Conservation (phyloP, 2,329 filamentous ascomycete genomes). For the Penicillium thymicola region DNA sequence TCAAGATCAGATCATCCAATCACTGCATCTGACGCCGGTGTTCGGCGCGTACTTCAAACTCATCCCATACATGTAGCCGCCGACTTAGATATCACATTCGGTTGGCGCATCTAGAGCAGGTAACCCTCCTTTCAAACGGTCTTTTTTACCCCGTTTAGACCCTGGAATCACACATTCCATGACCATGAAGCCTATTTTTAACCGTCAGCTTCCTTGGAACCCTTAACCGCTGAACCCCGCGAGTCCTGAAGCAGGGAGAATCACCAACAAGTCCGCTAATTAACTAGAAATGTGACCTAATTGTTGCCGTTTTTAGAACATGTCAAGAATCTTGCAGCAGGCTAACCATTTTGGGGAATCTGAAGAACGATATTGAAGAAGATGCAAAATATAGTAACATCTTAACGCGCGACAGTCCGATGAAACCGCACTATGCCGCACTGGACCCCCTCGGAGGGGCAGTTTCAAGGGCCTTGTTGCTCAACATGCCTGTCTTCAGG, state of each 20-base stretch:
- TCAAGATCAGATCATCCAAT: constrained; percentile 1
- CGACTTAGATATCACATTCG: constrained; percentile 20
- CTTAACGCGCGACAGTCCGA: constrained; percentile 39
- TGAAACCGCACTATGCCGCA: constrained; percentile 33
- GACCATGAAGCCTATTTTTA: constrained; percentile 23
- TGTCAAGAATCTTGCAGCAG: constrained; percentile 22
- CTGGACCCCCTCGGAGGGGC: constrained; percentile 8
- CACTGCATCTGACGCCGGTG: constrained; percentile 13
- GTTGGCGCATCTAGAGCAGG: constrained; percentile 2
- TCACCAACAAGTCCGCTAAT: constrained; percentile 21
- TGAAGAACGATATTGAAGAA: constrained; percentile 26
- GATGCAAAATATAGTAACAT: constrained; percentile 43
- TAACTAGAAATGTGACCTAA: constrained; percentile 24
- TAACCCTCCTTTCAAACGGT: constrained; percentile 1
- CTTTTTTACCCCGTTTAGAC: background rate
- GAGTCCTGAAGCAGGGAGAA: constrained; percentile 19
- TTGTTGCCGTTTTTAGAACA: constrained; percentile 30
- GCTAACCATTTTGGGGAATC: constrained; percentile 23
- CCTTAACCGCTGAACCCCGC: constrained; percentile 20
- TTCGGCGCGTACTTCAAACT: constrained; percentile 24
- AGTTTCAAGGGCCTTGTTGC: constrained; percentile 28
- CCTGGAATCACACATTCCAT: constrained; percentile 9
- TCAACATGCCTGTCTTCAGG: constrained; percentile 17
- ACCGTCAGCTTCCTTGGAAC: constrained; percentile 1
- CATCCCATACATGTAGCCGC: constrained; percentile 23